Evolutionary conservation across 2,329 filamentous ascomycete genomes (phyloP).

Genomic region (Fusarium tupiense): DNA sequence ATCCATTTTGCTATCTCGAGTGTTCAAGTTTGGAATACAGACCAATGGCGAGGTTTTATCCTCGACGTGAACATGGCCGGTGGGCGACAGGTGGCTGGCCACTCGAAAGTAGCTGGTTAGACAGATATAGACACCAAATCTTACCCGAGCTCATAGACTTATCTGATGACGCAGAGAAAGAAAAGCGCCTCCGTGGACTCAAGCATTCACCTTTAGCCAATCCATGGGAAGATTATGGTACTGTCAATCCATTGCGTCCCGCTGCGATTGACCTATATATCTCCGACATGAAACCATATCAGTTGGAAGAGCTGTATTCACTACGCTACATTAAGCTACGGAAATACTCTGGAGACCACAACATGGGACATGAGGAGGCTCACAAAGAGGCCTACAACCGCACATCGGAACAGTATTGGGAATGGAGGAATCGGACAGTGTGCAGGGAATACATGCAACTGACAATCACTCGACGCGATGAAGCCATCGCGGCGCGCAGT

Average conservation of each 20-base stretch:
- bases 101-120: fast-evolving
- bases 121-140: fast-evolving
- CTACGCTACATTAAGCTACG: fast-evolving
- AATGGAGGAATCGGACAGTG: not conserved
- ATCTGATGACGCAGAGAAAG: not conserved
- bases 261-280: too few relatives aligned
- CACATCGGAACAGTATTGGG: not conserved
- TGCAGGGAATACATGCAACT: not conserved
- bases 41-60: not conserved
- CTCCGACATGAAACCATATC: fast-evolving
- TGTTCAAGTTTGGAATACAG: not conserved
- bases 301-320: fast-evolving
- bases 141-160: not conserved
- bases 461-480: fast-evolving
- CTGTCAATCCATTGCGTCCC: too few relatives aligned
- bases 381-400: not conserved
- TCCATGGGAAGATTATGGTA: not conserved
- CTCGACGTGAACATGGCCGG: fast-evolving
- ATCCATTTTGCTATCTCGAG: not conserved
- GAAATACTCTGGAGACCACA: not conserved
- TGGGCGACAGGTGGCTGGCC: not conserved
- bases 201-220: not conserved
- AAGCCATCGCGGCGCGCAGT: not conserved
- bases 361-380: not conserved
- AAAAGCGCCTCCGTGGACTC: not conserved